Base-by-base conservation (phyloP, 1,139 yeast species). In the Saccharomycopsis phalli region DNA sequence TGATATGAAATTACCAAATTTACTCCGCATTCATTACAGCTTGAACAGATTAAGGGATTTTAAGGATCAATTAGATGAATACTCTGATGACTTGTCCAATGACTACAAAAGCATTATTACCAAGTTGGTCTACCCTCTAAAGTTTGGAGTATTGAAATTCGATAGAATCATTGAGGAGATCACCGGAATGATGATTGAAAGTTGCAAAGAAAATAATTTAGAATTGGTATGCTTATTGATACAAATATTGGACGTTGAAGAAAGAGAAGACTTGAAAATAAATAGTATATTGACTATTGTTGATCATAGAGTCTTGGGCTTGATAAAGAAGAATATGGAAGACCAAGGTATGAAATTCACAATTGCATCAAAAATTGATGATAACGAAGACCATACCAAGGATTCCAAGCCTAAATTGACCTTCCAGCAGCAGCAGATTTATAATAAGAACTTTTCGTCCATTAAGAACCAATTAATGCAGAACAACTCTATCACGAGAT, bases 161-260 rank as follows among this genome's bases (percentile, higher is more conserved):
- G 93, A 88, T 50, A 66, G 63, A n/a, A 54, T 93, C 37, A 61
- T 73, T 40, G 80, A 75, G 46, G 66, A 72, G n/a, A 66, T 81
- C 35, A 78, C 79, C 14, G 68, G 66, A 31, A 75, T 74, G 43
- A 52, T 82, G 34, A 75, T 88, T 2, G 95, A 84, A 54, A 69
- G 80, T 5, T 67, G 81, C 2, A 76, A 81, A 47, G 76, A 72
- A 22, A 80, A 76, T 1, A 84, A 88, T 55, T 59, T 62, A 25
- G 74, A 81, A 22, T 63, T 87, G 48, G 77, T 84, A 1, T 79
- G 76, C 34, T 74, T 91, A 42, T 58, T 83, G 36, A 76, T 87
- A 30, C 81, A 83, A 50, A 72, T 93, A 22, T 68, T 93, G 32
- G 94, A 87, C 48, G 70, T 65, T 49, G 99, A 93, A 57, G 82